phyloP scores from a whole-genome alignment of 2,329 filamentous ascomycete species.

The Arthrobotrys conoides region DNA sequence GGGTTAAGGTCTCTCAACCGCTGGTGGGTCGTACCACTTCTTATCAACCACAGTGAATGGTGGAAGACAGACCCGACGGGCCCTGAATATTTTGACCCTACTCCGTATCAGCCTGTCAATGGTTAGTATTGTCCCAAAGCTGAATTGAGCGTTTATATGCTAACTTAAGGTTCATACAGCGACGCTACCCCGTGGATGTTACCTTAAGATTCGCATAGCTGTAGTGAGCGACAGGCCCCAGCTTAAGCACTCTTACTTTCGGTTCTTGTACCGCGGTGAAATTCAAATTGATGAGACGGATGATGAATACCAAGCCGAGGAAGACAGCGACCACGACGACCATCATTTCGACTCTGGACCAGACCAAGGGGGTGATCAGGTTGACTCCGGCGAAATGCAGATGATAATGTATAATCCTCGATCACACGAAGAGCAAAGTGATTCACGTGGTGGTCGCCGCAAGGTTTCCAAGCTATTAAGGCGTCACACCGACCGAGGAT shows the following conservation, averaged over 20 bases:
- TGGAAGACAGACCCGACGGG: background rate
- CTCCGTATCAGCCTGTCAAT: conserved; percentile 17
- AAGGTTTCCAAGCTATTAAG: background rate
- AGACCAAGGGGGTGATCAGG: background rate
- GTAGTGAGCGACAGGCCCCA: background rate
- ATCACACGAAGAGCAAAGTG: background rate
- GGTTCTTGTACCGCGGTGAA: conserved; percentile 9
- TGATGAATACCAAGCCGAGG: background rate
- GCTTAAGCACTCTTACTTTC: conserved; percentile 13
- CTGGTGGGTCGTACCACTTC: conserved; percentile 21
- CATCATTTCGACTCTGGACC: background rate
- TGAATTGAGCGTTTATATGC: no score
- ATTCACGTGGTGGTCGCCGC: background rate
- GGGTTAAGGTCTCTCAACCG: conserved; percentile 30
- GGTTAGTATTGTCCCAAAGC: no score
- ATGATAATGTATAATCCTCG: background rate
- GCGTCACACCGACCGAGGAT: background rate
- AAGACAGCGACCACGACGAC: conserved; percentile 1
- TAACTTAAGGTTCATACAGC: background rate
- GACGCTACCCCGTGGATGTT: background rate
- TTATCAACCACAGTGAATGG: conserved; percentile 23
- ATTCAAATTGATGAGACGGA: conserved; percentile 1
- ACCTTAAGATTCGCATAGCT: background rate
- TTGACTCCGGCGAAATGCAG: background rate
- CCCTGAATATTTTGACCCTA: background rate